Evolutionary conservation across 768 basidiomycete species (phyloP), one percentile per base, ranked within the genome.

Genomic region (Boletus fagicola): DNA sequence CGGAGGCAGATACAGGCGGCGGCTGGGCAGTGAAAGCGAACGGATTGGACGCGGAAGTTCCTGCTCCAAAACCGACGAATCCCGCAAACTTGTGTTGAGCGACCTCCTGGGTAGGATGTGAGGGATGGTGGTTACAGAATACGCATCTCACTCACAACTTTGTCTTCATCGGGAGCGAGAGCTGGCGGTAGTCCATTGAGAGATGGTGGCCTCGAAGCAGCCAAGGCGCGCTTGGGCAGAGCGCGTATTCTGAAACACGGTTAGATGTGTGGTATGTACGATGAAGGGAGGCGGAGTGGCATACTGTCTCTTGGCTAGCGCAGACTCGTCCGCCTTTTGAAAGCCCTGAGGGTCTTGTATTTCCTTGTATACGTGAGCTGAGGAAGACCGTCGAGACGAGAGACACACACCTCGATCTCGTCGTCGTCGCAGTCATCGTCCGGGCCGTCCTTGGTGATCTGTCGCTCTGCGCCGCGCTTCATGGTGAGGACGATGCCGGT

Each of bases 391-490:
- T 4, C 15, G 6, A 4, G 13, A 35, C 3, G 45, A 20, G 3
- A 2, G 8, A 26, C 10, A 39, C 65, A 28, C 16, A 75, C 72
- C 68, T 74, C 64, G n/a, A 72, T 65, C 5, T 76, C 75, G 18
- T 71, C 74, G n/a, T 75, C 76, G 28, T 76, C 77, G 24, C 71
- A 73, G 18, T 74, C 76, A 26, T 76, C 77, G 20, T n/a, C n/a
- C n/a, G 49, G 66, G 28, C 73, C 77, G 57, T 85, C 86, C 64
- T 83, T 89, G 12, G 79, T 77, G 35, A 92, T 66, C 63, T 92
- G 87, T 58, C 74, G 81, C 51, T 91, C 90, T 68, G 90, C 90
- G 54, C 78, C 80, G 69, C 90, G 82, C 73, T 92, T 92, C 87
- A 90, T 86, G 63, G 48, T 68, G 58, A 56, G 43, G 51, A 49